Evolutionary conservation across 2,329 filamentous ascomycete genomes (phyloP), one percentile per base, ranked within the genome.

Genomic region (Sporothrix phasma): DNA sequence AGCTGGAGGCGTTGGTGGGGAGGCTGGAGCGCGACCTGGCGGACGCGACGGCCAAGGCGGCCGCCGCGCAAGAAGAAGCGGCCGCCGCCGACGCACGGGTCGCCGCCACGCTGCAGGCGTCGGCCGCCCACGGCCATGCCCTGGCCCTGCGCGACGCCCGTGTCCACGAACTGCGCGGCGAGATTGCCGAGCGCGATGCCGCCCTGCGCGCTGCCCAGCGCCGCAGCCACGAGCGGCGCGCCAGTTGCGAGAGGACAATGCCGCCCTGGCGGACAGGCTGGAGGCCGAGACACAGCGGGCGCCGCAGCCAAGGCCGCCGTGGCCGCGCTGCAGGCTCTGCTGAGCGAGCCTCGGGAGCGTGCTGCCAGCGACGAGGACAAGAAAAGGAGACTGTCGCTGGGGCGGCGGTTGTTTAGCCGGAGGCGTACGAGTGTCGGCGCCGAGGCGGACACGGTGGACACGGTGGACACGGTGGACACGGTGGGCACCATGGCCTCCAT

Each of bases 61-160:
- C 10, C 62, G 71, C 19, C 71, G 76, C 15, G 69, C 71, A 4
- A 69, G 29, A 75, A 6, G 26, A 29, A 13, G 11, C 39, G 2
- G 39, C 13, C 17, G 34, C 54, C 6, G 24, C 34, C 19, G 26
- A 17, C 13, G 26, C 45, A 11, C 17, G 19, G 4, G 41, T n/a
- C 15, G 17, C 49, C 37, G 39, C 61, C 74, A 1, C 66, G 66
- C 3, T 65, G 68, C 0, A n/a, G n/a, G 68, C 80, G 22, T 78
- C 79, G 64, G 71, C 71, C 65, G 69, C 73, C 15, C 78, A 82
- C 65, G 81, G 79, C 1, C 71, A 73, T 0, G 78, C 77, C 0
- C 76, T 86, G 0, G 80, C 81, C 3, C 71, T 80, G 5, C 75
- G 80, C 0, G 83, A 86, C 64, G 77, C 79, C 0, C 73, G 78